These are phyloP conservation scores for Xerocomus nothofagi DNA, from an alignment of 1,284 basidiomycete genomes.

Conservation along the genomic window DNA sequence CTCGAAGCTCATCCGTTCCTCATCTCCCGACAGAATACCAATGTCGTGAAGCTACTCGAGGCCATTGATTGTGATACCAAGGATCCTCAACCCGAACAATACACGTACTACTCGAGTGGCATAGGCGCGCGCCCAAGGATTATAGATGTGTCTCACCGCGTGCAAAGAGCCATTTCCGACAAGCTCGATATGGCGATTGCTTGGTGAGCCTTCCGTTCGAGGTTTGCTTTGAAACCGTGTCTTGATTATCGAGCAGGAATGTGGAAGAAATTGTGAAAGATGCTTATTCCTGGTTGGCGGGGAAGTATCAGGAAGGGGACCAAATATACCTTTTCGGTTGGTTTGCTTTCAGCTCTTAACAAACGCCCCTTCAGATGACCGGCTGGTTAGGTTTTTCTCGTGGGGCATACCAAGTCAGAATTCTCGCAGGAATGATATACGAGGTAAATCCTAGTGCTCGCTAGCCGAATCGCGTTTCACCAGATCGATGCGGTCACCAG, in stretches of 20 bases:
- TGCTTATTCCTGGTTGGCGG: too few relatives aligned
- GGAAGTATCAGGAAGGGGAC: too few relatives aligned
- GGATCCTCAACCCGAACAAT: slow-evolving; percentile 24
- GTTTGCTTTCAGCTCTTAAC: too few relatives aligned
- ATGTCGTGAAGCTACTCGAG: slow-evolving; percentile 26
- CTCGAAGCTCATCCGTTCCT: background rate
- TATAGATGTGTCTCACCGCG: slow-evolving; percentile 23
- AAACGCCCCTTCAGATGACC: too few relatives aligned
- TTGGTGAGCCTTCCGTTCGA: slow-evolving; percentile 8
- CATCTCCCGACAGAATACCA: slow-evolving; percentile 10
- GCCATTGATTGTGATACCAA: slow-evolving; percentile 19
- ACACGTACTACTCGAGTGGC: slow-evolving; percentile 44
- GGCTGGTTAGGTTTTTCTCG: too few relatives aligned
- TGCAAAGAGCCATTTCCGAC: slow-evolving; percentile 16
- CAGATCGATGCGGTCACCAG: too few relatives aligned
- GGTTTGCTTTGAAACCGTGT: background rate
- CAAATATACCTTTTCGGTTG: too few relatives aligned
- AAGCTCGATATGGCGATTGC: slow-evolving; percentile 27
- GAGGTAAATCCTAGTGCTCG: too few relatives aligned
- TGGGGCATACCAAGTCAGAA: slow-evolving; percentile 37
- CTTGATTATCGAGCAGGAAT: slow-evolving; percentile 24
- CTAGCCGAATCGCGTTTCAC: too few relatives aligned
- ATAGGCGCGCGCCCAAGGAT: slow-evolving; percentile 40
- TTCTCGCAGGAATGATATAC: too few relatives aligned
- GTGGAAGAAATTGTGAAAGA: too few relatives aligned